Evolutionary conservation across 805 yeast species (phyloP).

Genomic region (Candida insectalens): DNA sequence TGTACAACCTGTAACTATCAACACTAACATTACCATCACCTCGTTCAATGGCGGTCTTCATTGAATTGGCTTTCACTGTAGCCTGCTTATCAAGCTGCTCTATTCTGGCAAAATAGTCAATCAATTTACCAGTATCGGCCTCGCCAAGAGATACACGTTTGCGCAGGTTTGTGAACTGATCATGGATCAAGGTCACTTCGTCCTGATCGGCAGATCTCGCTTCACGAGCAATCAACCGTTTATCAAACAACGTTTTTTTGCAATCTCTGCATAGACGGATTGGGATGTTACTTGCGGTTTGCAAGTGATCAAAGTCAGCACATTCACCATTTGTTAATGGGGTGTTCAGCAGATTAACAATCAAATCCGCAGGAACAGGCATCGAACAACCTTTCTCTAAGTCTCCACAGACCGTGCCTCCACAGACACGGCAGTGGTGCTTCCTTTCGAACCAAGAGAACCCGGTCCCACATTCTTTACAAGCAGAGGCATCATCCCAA

Average conservation of each 20-base stretch:
- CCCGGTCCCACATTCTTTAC: constrained; percentile 51
- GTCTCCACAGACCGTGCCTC: constrained; percentile 71
- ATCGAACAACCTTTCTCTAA: constrained; percentile 57
- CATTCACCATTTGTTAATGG: constrained; percentile 2
- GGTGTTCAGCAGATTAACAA: constrained; percentile 27
- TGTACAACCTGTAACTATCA: constrained; percentile 38
- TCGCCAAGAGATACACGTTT: constrained; percentile 14
- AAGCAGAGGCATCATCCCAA: constrained; percentile 58
- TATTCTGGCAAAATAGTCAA: constrained; percentile 39
- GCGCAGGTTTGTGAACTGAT: constrained; percentile 16
- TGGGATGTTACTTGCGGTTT: constrained; percentile 13
- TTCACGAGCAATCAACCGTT: constrained; percentile 39
- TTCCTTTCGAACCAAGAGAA: constrained; percentile 52
- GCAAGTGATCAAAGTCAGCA: constrained; percentile 7
- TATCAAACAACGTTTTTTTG: constrained; percentile 48
- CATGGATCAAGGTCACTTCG: constrained; percentile 29
- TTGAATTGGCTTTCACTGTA: constrained; percentile 17
- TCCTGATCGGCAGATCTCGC: constrained; percentile 19
- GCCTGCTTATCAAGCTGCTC: constrained; percentile 40
- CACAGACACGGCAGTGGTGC: constrained; percentile 92
- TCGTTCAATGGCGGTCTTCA: not conserved
- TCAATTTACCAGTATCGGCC: constrained; percentile 31
- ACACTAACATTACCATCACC: constrained; percentile 3
- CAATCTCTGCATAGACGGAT: constrained; percentile 66
- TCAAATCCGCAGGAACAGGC: constrained; percentile 44